Conservation (phyloP, 768 basidiomycete species). For the Mycena indigotica region DNA sequence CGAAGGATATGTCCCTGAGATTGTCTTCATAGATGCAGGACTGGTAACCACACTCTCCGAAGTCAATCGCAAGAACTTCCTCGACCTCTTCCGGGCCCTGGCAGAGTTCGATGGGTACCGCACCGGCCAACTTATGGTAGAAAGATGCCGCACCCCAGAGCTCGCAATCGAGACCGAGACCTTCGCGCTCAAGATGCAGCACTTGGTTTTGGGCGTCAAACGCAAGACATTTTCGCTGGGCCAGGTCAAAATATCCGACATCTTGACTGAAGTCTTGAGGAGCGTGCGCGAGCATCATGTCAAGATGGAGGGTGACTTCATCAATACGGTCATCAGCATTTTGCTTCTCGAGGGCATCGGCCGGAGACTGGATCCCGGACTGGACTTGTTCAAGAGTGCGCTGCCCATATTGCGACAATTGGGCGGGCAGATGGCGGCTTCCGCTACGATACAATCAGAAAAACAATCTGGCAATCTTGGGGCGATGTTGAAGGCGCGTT, state of each 20-base stretch:
- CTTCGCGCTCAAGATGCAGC: slow-evolving; percentile 97
- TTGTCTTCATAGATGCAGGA: slow-evolving; percentile 96
- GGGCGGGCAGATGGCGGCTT: slow-evolving; percentile 86
- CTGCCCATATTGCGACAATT: slow-evolving; percentile 91
- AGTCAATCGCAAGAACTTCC: slow-evolving; percentile 86
- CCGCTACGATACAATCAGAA: slow-evolving; percentile 51
- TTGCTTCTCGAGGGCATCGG: slow-evolving; percentile 95
- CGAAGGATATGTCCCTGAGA: slow-evolving; percentile 86
- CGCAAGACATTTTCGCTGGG: slow-evolving; percentile 96
- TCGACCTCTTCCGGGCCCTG: slow-evolving; percentile 94
- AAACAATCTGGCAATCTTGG: slow-evolving; percentile 75
- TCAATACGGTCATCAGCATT: slow-evolving; percentile 96
- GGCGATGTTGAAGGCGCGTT: slow-evolving; percentile 83
- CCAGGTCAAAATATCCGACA: slow-evolving; percentile 94
- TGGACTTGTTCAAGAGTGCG: slow-evolving; percentile 95
- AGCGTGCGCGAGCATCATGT: slow-evolving; percentile 91
- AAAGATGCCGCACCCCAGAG: slow-evolving; percentile 89
- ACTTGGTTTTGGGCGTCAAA: slow-evolving; percentile 90
- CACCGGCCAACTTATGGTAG: slow-evolving; percentile 93
- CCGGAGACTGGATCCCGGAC: slow-evolving; percentile 83
- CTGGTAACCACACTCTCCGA: slow-evolving; percentile 86
- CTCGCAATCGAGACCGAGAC: slow-evolving; percentile 90
- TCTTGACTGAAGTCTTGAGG: slow-evolving; percentile 84
- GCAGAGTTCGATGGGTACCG: slow-evolving; percentile 98
- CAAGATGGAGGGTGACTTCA: slow-evolving; percentile 98